Evolutionary conservation across 2,329 filamentous ascomycete species (phyloP).

Genomic region (Ceratocystis variospora): DNA sequence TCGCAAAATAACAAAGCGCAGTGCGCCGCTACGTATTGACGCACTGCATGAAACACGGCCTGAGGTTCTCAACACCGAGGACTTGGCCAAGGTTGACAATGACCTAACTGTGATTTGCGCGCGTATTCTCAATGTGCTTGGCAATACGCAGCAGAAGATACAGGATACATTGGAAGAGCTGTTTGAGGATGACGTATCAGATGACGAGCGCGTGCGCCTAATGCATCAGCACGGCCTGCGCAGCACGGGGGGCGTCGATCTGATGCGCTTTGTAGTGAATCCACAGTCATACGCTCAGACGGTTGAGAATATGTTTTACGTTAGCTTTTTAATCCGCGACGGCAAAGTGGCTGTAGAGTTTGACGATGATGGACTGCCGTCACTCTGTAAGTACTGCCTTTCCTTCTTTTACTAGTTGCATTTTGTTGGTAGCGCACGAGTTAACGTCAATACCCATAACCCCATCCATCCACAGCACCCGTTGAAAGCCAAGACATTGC

Average conservation of each 20-base stretch:
- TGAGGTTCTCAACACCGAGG: slow-evolving; percentile 59
- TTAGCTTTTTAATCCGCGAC: slow-evolving; percentile 86
- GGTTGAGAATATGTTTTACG: slow-evolving; percentile 92
- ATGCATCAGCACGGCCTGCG: slow-evolving; percentile 55
- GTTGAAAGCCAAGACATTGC: slow-evolving; percentile 36
- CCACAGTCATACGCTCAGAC: slow-evolving; percentile 85
- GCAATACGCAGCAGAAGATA: slow-evolving; percentile 33
- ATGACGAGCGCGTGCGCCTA: slow-evolving; percentile 35
- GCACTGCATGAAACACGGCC: slow-evolving; percentile 59
- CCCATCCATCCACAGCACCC: slow-evolving; percentile 23
- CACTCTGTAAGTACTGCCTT: slow-evolving; percentile 49
- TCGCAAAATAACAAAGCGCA: slow-evolving; percentile 56
- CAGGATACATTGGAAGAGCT: slow-evolving; percentile 34
- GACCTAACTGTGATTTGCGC: slow-evolving; percentile 67
- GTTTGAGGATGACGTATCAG: slow-evolving; percentile 34
- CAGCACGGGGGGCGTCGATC: slow-evolving; percentile 54
- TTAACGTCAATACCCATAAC: neutral
- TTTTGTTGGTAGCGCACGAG: neutral
- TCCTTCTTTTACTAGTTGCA: neutral
- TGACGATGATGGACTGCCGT: slow-evolving; percentile 62
- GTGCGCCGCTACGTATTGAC: slow-evolving; percentile 54
- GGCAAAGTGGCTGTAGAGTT: slow-evolving; percentile 60
- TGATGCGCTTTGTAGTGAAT: slow-evolving; percentile 83
- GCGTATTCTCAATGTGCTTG: slow-evolving; percentile 54
- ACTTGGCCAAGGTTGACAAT: slow-evolving; percentile 63